These are phyloP conservation scores for Ophiobolus disseminans DNA, from an alignment of 2,329 filamentous ascomycete genomes.

Conservation along the genomic window DNA sequence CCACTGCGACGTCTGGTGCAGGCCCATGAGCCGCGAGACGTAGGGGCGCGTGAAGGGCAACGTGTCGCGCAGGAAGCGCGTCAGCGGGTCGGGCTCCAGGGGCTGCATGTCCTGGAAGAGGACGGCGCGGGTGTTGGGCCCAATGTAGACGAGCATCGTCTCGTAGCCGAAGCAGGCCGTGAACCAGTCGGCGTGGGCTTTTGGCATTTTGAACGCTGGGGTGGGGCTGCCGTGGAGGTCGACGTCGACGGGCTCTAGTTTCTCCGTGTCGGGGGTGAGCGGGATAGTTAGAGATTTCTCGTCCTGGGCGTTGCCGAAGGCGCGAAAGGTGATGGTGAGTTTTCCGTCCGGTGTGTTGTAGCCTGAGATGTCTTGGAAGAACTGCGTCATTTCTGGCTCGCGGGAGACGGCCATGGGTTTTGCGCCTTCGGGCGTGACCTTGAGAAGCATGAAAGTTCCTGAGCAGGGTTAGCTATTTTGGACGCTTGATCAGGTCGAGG, in stretches of 20 bases:
- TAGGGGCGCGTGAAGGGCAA: constrained; percentile 17
- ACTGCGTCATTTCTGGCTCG: constrained; percentile 52
- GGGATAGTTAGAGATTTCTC: constrained; percentile 48
- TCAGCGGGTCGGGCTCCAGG: constrained; percentile 19
- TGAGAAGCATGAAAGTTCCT: constrained; percentile 51
- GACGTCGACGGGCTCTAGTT: constrained; percentile 49
- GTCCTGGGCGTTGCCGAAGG: constrained; percentile 38
- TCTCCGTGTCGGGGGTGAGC: constrained; percentile 46
- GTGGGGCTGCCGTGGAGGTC: constrained; percentile 54
- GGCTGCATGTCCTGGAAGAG: constrained; percentile 46
- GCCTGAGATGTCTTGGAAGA: constrained; percentile 48
- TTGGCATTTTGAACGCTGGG: constrained; percentile 53
- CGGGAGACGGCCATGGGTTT: constrained; percentile 53
- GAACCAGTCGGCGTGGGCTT: constrained; percentile 54
- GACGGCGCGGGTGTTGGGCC: constrained; percentile 50
- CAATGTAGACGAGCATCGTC: constrained; percentile 54
- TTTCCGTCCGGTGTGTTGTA: constrained; percentile 36
- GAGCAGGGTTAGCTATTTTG: too few relatives aligned
- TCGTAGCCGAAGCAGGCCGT: constrained; percentile 53
- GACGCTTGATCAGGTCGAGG: too few relatives aligned
- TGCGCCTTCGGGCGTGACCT: constrained; percentile 45
- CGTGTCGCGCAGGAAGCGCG: constrained; percentile 19
- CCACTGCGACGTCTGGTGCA: constrained; percentile 33
- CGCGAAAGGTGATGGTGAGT: constrained; percentile 51
- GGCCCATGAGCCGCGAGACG: constrained; percentile 38